Evolutionary conservation across 2,329 filamentous ascomycete genomes (phyloP).

Genomic region (Beauveria medogensis): DNA sequence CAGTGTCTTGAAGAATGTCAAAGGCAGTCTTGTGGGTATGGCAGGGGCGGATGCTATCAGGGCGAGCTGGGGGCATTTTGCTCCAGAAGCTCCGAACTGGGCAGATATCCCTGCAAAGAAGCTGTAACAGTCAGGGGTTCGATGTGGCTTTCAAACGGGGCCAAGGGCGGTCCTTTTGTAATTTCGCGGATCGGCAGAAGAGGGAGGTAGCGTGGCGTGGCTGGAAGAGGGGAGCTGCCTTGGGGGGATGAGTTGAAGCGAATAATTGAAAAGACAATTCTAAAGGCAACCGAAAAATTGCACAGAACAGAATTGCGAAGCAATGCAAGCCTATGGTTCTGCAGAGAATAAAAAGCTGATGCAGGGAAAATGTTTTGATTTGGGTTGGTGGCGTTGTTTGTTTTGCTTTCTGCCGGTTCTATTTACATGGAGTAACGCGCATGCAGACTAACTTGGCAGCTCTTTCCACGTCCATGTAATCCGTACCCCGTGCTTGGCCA

Average conservation of each 20-base stretch:
- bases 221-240: background rate
- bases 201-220: constrained; percentile 9
- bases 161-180: constrained; percentile 11
- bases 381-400: constrained; percentile 7
- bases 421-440: constrained; percentile 8
- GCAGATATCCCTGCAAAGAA: background rate
- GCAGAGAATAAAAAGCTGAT: background rate
- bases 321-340: constrained; percentile 1
- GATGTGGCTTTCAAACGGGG: constrained; percentile 7
- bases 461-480: background rate
- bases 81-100: background rate
- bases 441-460: background rate
- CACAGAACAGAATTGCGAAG: background rate
- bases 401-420: background rate
- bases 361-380: constrained; percentile 2
- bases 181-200: constrained; percentile 16
- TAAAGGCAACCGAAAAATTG: background rate
- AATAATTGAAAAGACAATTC: background rate
- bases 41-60: background rate
- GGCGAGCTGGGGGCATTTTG: background rate
- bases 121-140: constrained; percentile 8
- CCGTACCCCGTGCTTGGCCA: too few relatives aligned
- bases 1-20: background rate
- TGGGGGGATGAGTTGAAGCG: background rate
- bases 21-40: constrained; percentile 5